Conservation (phyloP, 768 basidiomycete genomes). For the Pleurotus ostreatus region DNA sequence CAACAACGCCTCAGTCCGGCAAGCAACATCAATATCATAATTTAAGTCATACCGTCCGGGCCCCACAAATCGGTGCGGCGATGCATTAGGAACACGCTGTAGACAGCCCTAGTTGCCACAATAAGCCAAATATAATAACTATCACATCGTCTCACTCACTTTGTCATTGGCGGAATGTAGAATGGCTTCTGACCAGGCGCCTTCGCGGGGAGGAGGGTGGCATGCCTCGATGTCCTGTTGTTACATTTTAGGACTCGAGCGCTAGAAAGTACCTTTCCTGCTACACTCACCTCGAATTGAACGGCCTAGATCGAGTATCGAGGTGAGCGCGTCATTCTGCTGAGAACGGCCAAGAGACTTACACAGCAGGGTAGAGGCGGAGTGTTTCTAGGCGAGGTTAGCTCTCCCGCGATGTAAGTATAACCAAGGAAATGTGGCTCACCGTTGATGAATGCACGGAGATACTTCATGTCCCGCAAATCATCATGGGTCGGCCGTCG, state of each 20-base stretch:
- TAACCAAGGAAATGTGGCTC: slow-evolving; percentile 5
- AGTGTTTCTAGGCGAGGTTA: slow-evolving; percentile 37
- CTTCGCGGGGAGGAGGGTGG: slow-evolving; percentile 22
- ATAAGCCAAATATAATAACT: too few species aligned
- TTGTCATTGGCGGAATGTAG: slow-evolving; percentile 35
- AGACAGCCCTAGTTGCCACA: slow-evolving; percentile 28
- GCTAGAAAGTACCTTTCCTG: neutral
- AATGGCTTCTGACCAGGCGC: slow-evolving; percentile 29
- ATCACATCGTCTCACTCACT: slow-evolving; percentile 12
- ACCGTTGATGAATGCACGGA: slow-evolving; percentile 56
- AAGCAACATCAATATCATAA: too few species aligned
- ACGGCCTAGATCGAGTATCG: slow-evolving; percentile 23
- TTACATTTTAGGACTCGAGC: neutral
- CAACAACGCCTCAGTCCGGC: too few species aligned
- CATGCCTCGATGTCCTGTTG: slow-evolving; percentile 18
- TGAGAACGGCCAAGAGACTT: slow-evolving; percentile 13
- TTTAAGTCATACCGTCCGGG: slow-evolving; percentile 45
- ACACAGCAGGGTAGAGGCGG: slow-evolving; percentile 51
- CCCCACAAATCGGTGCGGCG: slow-evolving; percentile 63
- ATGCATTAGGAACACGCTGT: slow-evolving; percentile 57
- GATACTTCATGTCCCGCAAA: slow-evolving; percentile 54
- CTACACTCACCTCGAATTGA: slow-evolving; percentile 26
- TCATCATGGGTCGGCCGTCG: slow-evolving; percentile 50
- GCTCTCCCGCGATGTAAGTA: too few species aligned
- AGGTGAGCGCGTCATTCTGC: neutral